phyloP scores from a whole-genome alignment of 139 green algal species.

The Chlamydomonas eustigma region DNA sequence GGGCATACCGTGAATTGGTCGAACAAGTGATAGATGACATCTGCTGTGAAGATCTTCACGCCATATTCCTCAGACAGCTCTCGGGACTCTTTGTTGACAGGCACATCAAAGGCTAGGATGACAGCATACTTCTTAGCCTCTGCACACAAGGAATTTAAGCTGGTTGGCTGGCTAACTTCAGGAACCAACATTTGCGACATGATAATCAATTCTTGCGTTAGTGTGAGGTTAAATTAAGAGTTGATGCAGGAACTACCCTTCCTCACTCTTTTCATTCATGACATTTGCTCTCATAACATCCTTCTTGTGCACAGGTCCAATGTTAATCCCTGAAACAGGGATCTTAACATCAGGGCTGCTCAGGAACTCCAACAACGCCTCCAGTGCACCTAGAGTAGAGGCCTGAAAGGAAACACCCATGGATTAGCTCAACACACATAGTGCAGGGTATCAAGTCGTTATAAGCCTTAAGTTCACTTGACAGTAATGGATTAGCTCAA shows the following conservation, averaged over 20 bases:
- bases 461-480: too few species aligned
- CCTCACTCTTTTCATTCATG: slow-evolving; percentile 87
- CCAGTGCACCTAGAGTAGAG: slow-evolving; percentile 94
- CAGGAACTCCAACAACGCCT: slow-evolving; percentile 96
- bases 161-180: too few species aligned
- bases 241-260: background rate
- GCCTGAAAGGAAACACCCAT: slow-evolving; percentile 54
- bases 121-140: slow-evolving; percentile 81
- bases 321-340: slow-evolving; percentile 76
- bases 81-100: slow-evolving; percentile 50
- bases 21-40: slow-evolving; percentile 99
- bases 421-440: too few species aligned
- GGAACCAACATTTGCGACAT: too few species aligned
- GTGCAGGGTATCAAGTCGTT: too few species aligned
- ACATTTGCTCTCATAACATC: slow-evolving; percentile 95
- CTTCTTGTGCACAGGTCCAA: slow-evolving; percentile 93
- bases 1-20: slow-evolving; percentile 88
- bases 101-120: slow-evolving; percentile 97
- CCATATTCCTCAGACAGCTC: slow-evolving; percentile 76
- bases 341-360: slow-evolving; percentile 62
- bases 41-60: slow-evolving; percentile 93
- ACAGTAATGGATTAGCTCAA: too few species aligned
- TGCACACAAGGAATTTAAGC: background rate
- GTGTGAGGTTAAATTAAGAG: too few species aligned
- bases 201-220: too few species aligned